Base-by-base conservation (phyloP, 2,329 filamentous ascomycete species). In the Botryotinia calthae region DNA sequence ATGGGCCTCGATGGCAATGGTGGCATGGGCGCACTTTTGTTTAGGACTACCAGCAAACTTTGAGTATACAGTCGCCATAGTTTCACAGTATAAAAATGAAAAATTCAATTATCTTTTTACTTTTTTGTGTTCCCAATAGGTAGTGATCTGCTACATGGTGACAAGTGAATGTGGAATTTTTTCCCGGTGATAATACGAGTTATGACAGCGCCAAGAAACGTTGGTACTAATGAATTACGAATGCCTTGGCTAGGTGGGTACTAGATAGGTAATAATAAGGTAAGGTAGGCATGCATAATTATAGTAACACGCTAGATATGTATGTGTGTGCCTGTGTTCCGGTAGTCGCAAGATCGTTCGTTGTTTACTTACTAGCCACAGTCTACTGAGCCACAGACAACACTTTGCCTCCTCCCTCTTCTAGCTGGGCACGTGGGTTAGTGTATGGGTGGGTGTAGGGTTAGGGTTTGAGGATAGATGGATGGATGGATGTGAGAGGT, bases 1-100 rank as follows among this genome's bases (percentile, higher is more conserved):
- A 70, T 42, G 67, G 54, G 67, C 67, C 54, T 44, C 67, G 37
- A 61, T 46, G 54, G 67, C 67, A 70, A 70, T 46, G 67, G 67
- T 34, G 54, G 40, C 40, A 61, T 59, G n/a, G 54, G 67, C 40
- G 67, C 44, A 46, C 20, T 31, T 56, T 61, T 61, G n/a, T n/a
- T 65, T 37, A 37, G 44, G 44, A 65, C 25, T 31, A n/a, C 34
- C 34, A 31, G 61, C 20, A 65, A 34, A 46, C 31, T 22, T 64
- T 46, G 62, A n/a, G 10, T 34, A 28, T 34, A 42, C 62, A 64
- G 44, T 20, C 42, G 28, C 62, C 12, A 34, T 20, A 34, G 42
- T n/a, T 34, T 48, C 25, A 37, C 20, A 25, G 46, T 37, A 51
- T 31, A 25, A 65, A 34, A 65, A 28, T 63, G 51, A 28, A 56